Evolutionary conservation across 768 basidiomycete species (phyloP), one percentile per base, ranked within the genome.

Genomic region (Leccinum rimulosum): DNA sequence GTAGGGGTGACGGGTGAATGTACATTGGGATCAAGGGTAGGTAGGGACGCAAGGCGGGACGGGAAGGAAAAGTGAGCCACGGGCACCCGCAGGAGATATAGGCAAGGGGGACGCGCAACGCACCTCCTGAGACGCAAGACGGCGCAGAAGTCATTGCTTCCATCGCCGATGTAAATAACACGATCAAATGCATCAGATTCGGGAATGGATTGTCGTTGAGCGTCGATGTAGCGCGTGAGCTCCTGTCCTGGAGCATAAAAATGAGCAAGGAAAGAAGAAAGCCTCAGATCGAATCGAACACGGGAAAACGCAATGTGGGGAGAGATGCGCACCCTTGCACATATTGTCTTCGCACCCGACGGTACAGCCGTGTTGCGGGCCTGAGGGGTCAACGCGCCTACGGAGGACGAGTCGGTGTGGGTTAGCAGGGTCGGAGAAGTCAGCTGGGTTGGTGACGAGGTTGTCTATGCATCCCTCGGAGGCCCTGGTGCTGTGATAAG

Each of bases 331-430:
- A 87, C 93, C 93, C 79, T 99, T 99, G 80, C 97, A 99, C 95
- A 99, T 97, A 79, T 99, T 98, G 14, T 88, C 84, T 57, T 87
- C 87, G 77, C 97, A 99, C 6, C 96, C 96, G 54, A 96, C 81
- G 48, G 77, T 78, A 75, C 97, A 99, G 7, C 68, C 70, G 72
- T 98, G 97, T 59, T 93, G 93, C 2, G 86, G 86, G 1, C 84
- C 91, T 22, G 76, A 64, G 11, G 92, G 91, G 59, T 88, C 88
- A 47, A 98, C 78, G 48, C 89, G 81, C 14, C 95, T 82, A 31
- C 83, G 80, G 50, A 99, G 75, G 57, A 87, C 84, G 56, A 98
- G 85, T 6, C 90, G 78, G 36, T 90, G 85, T 1, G 68, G 82
- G 7, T 77, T 66, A 19, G 84, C 80, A 85, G 61, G 80, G 40